Evolutionary conservation across 805 yeast genomes (phyloP), one percentile per base, ranked within the genome.

Genomic region (Candida odintsovae): DNA sequence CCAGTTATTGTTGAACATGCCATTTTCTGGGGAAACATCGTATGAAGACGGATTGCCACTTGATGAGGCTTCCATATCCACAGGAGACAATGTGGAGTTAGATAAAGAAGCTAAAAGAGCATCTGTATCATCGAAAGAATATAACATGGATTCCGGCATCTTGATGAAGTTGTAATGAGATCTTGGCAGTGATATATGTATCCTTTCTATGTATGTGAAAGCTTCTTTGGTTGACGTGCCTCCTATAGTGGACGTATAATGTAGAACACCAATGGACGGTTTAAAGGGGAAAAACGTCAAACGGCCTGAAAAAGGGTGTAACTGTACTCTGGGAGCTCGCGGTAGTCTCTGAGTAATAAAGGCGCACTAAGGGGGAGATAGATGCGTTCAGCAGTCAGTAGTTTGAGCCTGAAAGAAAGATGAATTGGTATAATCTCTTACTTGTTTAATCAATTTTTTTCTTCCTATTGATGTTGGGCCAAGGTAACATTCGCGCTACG

Each of bases 71-170:
- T 49, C 53, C 21, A 52, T 21, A 7, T 58, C 61, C 3, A 54
- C 49, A 2, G 62, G 61, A 1, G 63, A 58, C 3, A 59, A 18
- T 2, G 59, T 51, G 5, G 54, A 59, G 36, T 19, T 44, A 6
- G 61, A 55, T 12, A 60, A 45, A 0, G 63, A 54, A 11, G 58
- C 63, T 21, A 60, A 38, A 3, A 60, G 49, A n/a, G 64, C 62
- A 26, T 58, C 63, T 11, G 64, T 57, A 28, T 54, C 63, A 28
- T 55, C 61, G 44, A 58, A 60, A 23, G 64, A 52, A 48, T 54
- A 59, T 26, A 36, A 10, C 23, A 36, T 19, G n/a, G 22, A 19
- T 20, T 36, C 39, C 16, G 39, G 39, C 39, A 36, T 36, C 23
- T 19, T 20, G 36, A 5, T 33, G 20, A 3, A 13, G 4, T 28